phyloP scores from a whole-genome alignment of 2,329 filamentous ascomycete species.

The Fusarium graminum region DNA sequence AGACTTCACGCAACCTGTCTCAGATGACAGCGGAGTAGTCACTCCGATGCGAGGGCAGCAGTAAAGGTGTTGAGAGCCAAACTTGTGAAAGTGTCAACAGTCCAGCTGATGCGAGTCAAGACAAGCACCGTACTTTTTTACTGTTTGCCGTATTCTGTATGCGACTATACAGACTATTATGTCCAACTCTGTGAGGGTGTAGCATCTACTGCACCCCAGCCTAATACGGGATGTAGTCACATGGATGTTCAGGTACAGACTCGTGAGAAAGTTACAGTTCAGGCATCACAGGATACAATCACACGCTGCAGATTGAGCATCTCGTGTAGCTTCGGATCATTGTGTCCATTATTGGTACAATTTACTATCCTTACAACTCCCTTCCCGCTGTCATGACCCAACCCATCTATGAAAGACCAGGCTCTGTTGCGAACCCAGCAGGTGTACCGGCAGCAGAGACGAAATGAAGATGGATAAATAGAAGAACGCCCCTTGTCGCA shows the following conservation, averaged over 20 bases:
- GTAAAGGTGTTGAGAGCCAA: neutral
- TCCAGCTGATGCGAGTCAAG: constrained; percentile 14
- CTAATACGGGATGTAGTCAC: neutral
- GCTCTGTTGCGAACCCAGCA: constrained; percentile 36
- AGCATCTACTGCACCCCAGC: neutral
- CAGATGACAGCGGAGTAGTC: constrained; percentile 22
- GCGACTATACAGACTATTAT: constrained; percentile 4
- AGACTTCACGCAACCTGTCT: constrained; percentile 27
- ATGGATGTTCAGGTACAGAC: neutral
- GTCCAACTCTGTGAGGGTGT: neutral
- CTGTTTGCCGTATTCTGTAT: neutral
- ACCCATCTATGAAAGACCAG: constrained; percentile 48
- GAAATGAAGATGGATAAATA: constrained; percentile 41
- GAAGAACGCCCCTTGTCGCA: constrained; percentile 31
- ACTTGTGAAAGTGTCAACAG: constrained; percentile 1
- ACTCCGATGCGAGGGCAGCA: constrained; percentile 12
- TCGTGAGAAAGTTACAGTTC: neutral
- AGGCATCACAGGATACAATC: constrained; percentile 4
- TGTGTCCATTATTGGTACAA: constrained; percentile 51
- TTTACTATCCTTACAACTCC: constrained; percentile 54
- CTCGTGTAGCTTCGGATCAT: constrained; percentile 29
- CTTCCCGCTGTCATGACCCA: constrained; percentile 46
- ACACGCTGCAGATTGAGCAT: neutral
- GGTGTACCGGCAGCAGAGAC: constrained; percentile 44
- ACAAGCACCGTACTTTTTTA: constrained; percentile 21